phyloP scores from a whole-genome alignment of 495 filamentous ascomycete genomes.

The Podospora conica region DNA sequence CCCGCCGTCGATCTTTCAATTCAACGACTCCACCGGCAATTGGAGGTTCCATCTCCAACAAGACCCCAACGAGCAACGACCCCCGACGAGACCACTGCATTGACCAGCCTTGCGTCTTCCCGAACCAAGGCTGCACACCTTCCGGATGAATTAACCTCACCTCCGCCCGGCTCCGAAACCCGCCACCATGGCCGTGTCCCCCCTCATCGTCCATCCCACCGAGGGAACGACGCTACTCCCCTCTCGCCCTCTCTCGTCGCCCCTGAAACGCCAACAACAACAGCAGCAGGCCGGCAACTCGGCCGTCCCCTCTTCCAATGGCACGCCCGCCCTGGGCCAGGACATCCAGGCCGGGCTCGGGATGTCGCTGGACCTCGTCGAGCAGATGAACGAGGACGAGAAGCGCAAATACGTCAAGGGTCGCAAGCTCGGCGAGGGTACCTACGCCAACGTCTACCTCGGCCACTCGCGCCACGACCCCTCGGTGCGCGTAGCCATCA shows the following conservation, averaged over 20 bases:
- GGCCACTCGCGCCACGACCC: constrained; percentile 68
- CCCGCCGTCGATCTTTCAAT: not conserved
- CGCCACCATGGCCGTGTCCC: constrained; percentile 34
- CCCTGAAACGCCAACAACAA: constrained; percentile 21
- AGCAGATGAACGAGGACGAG: constrained; percentile 83
- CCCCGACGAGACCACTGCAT: too few relatives aligned
- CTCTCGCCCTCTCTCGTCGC: constrained; percentile 11
- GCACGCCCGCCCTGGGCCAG: constrained; percentile 21
- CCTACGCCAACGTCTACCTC: constrained; percentile 91
- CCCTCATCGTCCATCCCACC: constrained; percentile 19
- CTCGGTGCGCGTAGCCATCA: constrained; percentile 76
- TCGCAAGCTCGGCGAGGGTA: constrained; percentile 90
- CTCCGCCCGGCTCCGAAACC: not conserved
- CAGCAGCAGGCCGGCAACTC: constrained; percentile 1
- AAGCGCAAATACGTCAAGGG: constrained; percentile 86
- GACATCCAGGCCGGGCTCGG: constrained; percentile 8
- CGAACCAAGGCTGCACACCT: not conserved
- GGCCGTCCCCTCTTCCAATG: constrained; percentile 18
- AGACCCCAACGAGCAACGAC: too few relatives aligned
- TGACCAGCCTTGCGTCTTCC: not conserved
- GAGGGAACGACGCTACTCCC: constrained; percentile 12
- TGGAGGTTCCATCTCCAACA: not conserved
- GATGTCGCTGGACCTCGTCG: constrained; percentile 56
- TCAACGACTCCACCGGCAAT: not conserved
- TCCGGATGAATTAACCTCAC: not conserved